Evolutionary conservation across 495 filamentous ascomycete species (phyloP), one percentile per base, ranked within the genome.

Genomic region (Penicillium cinerascens): DNA sequence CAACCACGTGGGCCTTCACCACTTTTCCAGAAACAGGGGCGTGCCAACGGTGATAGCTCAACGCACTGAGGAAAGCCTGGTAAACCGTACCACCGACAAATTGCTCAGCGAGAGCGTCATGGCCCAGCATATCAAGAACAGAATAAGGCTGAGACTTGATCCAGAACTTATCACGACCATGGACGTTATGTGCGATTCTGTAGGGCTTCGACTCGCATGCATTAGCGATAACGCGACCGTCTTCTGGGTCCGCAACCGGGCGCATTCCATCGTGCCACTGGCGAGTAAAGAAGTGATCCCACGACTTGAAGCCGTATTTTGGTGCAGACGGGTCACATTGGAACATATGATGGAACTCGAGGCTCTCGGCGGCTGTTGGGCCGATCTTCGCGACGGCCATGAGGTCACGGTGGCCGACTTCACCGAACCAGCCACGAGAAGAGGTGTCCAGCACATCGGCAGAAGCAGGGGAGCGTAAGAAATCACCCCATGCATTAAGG

Each of bases 221-320:
- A 59, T 85, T 88, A 26, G 70, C 76, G 25, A 90, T 79, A 17
- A 88, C 73, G 4, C 59, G 44, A 4, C 54, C 45, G 23, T 74
- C 60, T 0, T 66, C 72, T 0, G 82, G 81, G 0, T 67, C 62
- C 0, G 77, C 79, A 6, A 89, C 67, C 3, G 86, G 86, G 0
- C 87, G 79, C 2, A 82, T 71, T 11, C 69, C 68, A 0, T 74
- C 65, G 1, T 71, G 71, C 45, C 88, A 78, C 2, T 72, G 39
- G 15, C 87, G 80, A 0, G 83, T 87, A 70, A 91, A 91, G 71
- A 89, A 91, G 49, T 85, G 74, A 52, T 91, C 86, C 87, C 87
- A 90, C 1, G 84, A 88, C 37, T 72, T 78, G 65, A 75, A 76
- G 18, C 87, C 87, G 61, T 79, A 70, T 54, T 85, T 55, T 0